Percentiles rank a stretch among this genome's conserved stretches.
Conservation (phyloP, 2,329 filamentous ascomycete species). For the Lasiodiplodia citricola region DNA sequence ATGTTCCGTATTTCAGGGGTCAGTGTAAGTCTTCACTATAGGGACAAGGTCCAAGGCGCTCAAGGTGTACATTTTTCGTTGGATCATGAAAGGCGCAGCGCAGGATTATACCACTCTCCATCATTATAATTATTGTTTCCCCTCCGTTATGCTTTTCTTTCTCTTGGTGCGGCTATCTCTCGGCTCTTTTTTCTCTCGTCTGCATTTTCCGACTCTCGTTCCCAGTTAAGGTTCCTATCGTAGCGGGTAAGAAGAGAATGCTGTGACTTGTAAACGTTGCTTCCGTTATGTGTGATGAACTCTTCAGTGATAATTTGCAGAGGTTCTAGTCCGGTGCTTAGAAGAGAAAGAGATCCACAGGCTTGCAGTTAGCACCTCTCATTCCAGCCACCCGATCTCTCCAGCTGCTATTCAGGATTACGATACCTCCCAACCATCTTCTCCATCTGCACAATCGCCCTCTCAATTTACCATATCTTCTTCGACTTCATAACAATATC, state of each 20-base stretch:
- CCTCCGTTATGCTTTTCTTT: not conserved
- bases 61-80: not conserved
- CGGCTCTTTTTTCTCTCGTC: not conserved
- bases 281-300: not conserved
- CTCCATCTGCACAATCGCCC: too few relatives aligned
- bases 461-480: too few relatives aligned
- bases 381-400: too few relatives aligned
- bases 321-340: too few relatives aligned
- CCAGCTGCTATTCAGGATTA: too few relatives aligned
- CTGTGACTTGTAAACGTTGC: not conserved
- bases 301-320: too few relatives aligned
- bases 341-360: too few relatives aligned
- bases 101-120: constrained; percentile 8
- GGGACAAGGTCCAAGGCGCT: constrained; percentile 1
- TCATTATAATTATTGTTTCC: not conserved
- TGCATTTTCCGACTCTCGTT: not conserved
- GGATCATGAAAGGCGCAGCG: not conserved
- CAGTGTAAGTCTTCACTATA: not conserved
- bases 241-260: not conserved
- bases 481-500: not conserved
- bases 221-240: not conserved
- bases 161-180: not conserved
- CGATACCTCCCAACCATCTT: too few relatives aligned
- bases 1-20: not conserved
- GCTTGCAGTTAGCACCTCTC: too few relatives aligned